A percentile compares a stretch with the other conserved stretches of the same genome.
These are phyloP conservation scores for Trichoderma atrobrunneum DNA, from an alignment of 2,329 filamentous ascomycete genomes.

Conservation along the genomic window DNA sequence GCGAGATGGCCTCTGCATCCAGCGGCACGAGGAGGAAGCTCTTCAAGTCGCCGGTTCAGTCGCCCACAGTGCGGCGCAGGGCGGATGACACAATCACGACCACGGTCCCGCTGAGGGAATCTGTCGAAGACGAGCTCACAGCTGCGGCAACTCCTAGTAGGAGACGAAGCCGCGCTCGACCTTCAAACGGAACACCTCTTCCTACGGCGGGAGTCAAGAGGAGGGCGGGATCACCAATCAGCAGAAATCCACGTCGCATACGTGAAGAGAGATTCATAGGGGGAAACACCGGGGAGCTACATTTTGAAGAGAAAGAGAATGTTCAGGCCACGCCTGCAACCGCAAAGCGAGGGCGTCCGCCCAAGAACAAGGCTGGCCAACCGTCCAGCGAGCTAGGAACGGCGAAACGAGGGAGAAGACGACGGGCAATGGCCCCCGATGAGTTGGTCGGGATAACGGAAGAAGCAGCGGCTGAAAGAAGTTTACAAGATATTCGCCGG, in stretches of 20 bases:
- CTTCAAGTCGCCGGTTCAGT: constrained; percentile 45
- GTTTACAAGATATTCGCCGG: constrained; percentile 20
- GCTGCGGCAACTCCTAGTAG: constrained; percentile 37
- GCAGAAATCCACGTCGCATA: constrained; percentile 34
- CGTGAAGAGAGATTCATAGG: constrained; percentile 32
- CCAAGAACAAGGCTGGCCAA: constrained; percentile 29
- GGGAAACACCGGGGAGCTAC: constrained; percentile 29
- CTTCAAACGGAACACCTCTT: constrained; percentile 52
- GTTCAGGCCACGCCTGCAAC: constrained; percentile 34
- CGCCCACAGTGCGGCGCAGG: constrained; percentile 36
- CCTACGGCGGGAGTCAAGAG: constrained; percentile 45
- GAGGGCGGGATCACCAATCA: constrained; percentile 45
- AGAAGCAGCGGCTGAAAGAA: constrained; percentile 22
- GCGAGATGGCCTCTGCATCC: constrained; percentile 26
- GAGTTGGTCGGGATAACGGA: constrained; percentile 29
- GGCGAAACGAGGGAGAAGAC: constrained; percentile 21
- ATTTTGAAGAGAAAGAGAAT: constrained; percentile 22
- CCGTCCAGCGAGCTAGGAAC: constrained; percentile 28
- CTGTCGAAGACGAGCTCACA: constrained; percentile 34
- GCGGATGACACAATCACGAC: constrained; percentile 46
- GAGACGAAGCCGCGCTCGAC: constrained; percentile 46
- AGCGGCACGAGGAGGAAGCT: constrained; percentile 40
- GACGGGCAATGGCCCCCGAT: constrained; percentile 28
- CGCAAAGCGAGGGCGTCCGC: constrained; percentile 31
- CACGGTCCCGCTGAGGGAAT: constrained; percentile 50